Percentiles rank a stretch among this genome's conserved stretches.
Conservation (phyloP, 2,329 filamentous ascomycete species). For the Blumeriella jaapii region DNA sequence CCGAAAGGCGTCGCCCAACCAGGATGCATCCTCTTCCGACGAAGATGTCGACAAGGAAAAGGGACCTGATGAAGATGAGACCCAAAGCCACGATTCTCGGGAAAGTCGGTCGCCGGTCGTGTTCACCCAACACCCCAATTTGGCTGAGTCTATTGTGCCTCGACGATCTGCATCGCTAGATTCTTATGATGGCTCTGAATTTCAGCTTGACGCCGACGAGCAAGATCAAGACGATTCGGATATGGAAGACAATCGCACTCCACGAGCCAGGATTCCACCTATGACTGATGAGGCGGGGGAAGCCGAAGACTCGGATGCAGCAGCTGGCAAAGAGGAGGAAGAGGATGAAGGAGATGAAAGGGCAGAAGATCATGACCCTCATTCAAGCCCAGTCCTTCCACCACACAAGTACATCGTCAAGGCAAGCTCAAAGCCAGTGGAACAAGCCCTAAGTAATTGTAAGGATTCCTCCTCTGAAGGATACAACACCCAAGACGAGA, state of each 20-base stretch:
- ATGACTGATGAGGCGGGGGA: too few species aligned
- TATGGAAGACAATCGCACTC: too few species aligned
- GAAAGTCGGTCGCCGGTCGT: conserved; percentile 24
- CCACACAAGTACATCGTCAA: conserved; percentile 4
- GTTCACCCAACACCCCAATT: conserved; percentile 14
- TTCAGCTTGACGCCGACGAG: conserved; percentile 4
- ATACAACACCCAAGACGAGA: conserved; percentile 19
- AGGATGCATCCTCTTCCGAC: conserved; percentile 6
- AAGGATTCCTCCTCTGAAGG: conserved; percentile 14
- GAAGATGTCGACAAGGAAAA: conserved; percentile 2
- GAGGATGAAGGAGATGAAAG: conserved; percentile 3
- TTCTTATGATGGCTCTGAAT: conserved; percentile 2
- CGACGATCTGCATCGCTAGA: conserved; percentile 1
- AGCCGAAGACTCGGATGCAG: not conserved
- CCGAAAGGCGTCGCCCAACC: not conserved
- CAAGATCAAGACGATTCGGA: conserved; percentile 1
- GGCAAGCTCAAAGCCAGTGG: conserved; percentile 3
- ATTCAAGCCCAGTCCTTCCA: conserved; percentile 12
- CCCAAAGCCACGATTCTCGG: conserved; percentile 15
- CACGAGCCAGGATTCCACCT: too few species aligned
- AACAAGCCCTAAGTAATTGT: conserved; percentile 11
- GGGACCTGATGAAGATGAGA: conserved; percentile 11
- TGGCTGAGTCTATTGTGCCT: conserved; percentile 1
- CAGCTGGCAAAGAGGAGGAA: conserved; percentile 1
- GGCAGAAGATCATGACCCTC: conserved; percentile 6